Evolutionary conservation across 2,329 filamentous ascomycete species (phyloP).

Genomic region (Orbilia oligospora): DNA sequence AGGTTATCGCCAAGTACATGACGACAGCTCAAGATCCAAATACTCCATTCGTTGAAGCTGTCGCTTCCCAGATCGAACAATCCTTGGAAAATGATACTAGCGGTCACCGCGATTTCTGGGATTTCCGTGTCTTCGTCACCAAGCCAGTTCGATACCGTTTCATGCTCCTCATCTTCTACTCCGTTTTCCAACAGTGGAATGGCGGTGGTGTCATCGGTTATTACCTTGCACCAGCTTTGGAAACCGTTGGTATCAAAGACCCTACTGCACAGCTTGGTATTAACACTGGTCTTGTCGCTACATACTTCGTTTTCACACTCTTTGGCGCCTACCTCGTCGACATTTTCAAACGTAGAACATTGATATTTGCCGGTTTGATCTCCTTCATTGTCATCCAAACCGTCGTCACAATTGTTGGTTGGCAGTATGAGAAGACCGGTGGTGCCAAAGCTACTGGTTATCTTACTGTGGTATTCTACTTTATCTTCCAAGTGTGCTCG

Average conservation of each 20-base stretch:
- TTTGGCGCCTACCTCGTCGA: constrained; percentile 69
- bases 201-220: constrained; percentile 69
- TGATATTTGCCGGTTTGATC: constrained; percentile 69
- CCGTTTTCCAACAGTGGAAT: constrained; percentile 70
- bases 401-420: constrained; percentile 70
- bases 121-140: constrained; percentile 70
- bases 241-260: constrained; percentile 68
- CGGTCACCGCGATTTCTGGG: constrained; percentile 68
- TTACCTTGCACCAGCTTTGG: constrained; percentile 68
- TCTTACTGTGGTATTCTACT: constrained; percentile 70
- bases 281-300: constrained; percentile 68
- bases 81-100: constrained; percentile 67
- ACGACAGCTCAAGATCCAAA: constrained; percentile 68
- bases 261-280: constrained; percentile 68
- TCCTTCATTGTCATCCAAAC: constrained; percentile 69
- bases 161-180: constrained; percentile 69
- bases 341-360: constrained; percentile 68
- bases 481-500: constrained; percentile 70
- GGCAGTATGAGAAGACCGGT: constrained; percentile 67
- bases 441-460: constrained; percentile 66
- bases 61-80: constrained; percentile 69
- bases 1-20: constrained; percentile 68
- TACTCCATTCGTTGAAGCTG: constrained; percentile 68
- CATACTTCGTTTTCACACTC: constrained; percentile 69
- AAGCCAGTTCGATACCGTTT: constrained; percentile 68